Conservation (phyloP, 2,329 filamentous ascomycete genomes). For the Xylaria sp. region DNA sequence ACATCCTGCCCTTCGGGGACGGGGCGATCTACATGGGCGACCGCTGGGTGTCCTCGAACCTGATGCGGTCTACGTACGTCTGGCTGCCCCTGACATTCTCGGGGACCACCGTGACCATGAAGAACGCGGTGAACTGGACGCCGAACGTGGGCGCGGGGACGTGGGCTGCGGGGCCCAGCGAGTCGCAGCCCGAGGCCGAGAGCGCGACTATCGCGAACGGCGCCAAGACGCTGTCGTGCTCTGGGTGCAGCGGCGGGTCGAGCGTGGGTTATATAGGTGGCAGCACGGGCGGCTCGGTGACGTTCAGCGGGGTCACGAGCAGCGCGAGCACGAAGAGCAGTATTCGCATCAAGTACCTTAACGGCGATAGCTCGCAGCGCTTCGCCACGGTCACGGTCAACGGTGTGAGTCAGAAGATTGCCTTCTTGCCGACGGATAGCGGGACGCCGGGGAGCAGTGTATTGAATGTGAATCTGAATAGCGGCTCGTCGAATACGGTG, state of each 20-base stretch:
- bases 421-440: constrained; percentile 58
- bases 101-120: constrained; percentile 56
- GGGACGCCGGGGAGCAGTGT: constrained; percentile 52
- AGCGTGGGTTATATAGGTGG: constrained; percentile 64
- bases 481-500: constrained; percentile 54
- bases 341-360: constrained; percentile 60
- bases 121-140: constrained; percentile 62
- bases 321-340: constrained; percentile 53
- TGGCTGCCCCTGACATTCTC: constrained; percentile 66
- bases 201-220: constrained; percentile 50
- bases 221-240: constrained; percentile 54
- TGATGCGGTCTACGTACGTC: constrained; percentile 66
- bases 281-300: constrained; percentile 50
- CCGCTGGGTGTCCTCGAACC: constrained; percentile 66
- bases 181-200: constrained; percentile 60
- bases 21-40: constrained; percentile 69
- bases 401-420: constrained; percentile 54
- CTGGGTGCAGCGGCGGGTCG: constrained; percentile 54
- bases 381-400: constrained; percentile 63
- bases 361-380: constrained; percentile 59
- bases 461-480: constrained; percentile 54
- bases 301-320: constrained; percentile 53
- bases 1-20: constrained; percentile 54
- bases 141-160: constrained; percentile 51
- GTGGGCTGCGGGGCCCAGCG: constrained; percentile 50